A percentile compares a stretch with the other conserved stretches of the same genome.
phyloP scores from a whole-genome alignment of 495 filamentous ascomycete genomes.

The Neurospora africana region DNA sequence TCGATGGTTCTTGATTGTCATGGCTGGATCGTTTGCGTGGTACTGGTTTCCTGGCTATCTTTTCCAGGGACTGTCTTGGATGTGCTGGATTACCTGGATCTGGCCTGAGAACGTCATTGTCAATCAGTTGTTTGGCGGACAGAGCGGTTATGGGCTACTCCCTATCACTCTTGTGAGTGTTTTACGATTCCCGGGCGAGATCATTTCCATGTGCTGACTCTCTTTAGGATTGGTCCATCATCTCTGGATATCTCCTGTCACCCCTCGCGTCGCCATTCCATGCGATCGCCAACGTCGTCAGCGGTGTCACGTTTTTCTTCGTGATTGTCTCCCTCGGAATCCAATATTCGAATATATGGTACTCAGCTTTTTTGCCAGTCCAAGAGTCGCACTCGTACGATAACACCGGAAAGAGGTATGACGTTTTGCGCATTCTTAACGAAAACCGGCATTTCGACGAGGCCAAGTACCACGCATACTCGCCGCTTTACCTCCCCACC shows the following conservation, averaged over 20 bases:
- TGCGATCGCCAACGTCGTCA: slow-evolving; percentile 49
- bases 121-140: slow-evolving; percentile 59
- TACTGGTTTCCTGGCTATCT: slow-evolving; percentile 53
- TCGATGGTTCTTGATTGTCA: slow-evolving; percentile 52
- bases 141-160: slow-evolving; percentile 48
- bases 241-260: slow-evolving; percentile 54
- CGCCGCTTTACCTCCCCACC: slow-evolving; percentile 50
- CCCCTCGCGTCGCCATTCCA: slow-evolving; percentile 63
- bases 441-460: slow-evolving; percentile 39
- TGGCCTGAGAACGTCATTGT: slow-evolving; percentile 51
- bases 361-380: slow-evolving; percentile 46
- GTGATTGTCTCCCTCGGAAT: slow-evolving; percentile 41
- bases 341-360: slow-evolving; percentile 58
- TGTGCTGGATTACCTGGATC: slow-evolving; percentile 55
- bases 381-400: slow-evolving; percentile 48
- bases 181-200: not conserved
- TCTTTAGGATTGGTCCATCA: slow-evolving; percentile 48
- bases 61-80: slow-evolving; percentile 46
- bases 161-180: slow-evolving; percentile 39
- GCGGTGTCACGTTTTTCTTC: slow-evolving; percentile 44
- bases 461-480: slow-evolving; percentile 45
- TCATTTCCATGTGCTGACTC: not conserved
- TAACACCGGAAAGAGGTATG: slow-evolving; percentile 48
- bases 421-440: slow-evolving; percentile 41
- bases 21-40: slow-evolving; percentile 39